These are phyloP conservation scores for Paraphaeosphaeria sporulosa DNA, from an alignment of 2,329 filamentous ascomycete genomes.

Conservation along the genomic window DNA sequence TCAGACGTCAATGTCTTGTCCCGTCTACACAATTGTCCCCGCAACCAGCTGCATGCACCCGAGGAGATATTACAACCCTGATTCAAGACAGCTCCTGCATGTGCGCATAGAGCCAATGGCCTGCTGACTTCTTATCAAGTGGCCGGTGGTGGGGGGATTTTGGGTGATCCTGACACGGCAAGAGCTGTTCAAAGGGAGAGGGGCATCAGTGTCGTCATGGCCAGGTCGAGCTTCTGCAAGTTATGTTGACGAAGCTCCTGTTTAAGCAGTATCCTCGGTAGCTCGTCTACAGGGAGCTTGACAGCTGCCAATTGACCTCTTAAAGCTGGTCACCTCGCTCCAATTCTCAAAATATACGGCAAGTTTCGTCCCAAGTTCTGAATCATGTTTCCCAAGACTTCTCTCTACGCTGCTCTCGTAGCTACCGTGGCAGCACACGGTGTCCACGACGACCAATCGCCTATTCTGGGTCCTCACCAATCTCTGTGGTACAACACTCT, in stretches of 20 bases:
- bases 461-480: slow-evolving; percentile 73
- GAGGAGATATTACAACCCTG: not conserved
- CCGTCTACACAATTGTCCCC: slow-evolving; percentile 6
- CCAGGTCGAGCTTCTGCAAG: not conserved
- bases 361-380: not conserved
- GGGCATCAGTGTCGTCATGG: slow-evolving; percentile 4
- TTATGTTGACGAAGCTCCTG: slow-evolving; percentile 1
- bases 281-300: not conserved
- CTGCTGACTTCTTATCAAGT: slow-evolving; percentile 1
- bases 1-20: not conserved
- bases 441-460: slow-evolving; percentile 64
- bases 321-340: slow-evolving; percentile 1
- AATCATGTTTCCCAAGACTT: slow-evolving; percentile 5
- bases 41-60: slow-evolving; percentile 9
- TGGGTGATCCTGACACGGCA: not conserved
- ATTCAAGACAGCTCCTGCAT: not conserved
- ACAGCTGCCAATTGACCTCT: not conserved
- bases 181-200: not conserved
- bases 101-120: not conserved
- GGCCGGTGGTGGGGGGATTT: slow-evolving; percentile 1
- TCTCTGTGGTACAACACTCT: slow-evolving; percentile 83
- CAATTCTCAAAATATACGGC: not conserved
- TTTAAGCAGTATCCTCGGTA: slow-evolving; percentile 6
- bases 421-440: slow-evolving; percentile 61
- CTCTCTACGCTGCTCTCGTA: slow-evolving; percentile 57